Evolutionary conservation across 2,329 filamentous ascomycete species (phyloP).

Genomic region (Alternaria dauci): DNA sequence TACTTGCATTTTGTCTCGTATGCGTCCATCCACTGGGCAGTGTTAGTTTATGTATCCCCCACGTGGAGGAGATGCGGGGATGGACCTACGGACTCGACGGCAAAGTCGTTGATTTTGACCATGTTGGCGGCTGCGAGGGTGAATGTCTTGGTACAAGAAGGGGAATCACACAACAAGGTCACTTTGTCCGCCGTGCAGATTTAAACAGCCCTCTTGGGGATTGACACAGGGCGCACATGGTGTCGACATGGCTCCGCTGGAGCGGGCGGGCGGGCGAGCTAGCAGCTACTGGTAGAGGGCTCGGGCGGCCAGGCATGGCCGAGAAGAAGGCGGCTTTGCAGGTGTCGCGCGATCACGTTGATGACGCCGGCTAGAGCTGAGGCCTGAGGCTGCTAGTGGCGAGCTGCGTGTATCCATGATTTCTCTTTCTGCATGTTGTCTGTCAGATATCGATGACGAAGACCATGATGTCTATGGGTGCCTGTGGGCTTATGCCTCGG

Average conservation of each 20-base stretch:
- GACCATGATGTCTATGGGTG: not conserved
- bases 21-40: constrained; percentile 64
- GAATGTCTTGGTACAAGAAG: not conserved
- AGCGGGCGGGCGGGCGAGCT: constrained; percentile 21
- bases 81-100: constrained; percentile 71
- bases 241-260: constrained; percentile 13
- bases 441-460: constrained; percentile 10
- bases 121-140: constrained; percentile 48
- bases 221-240: constrained; percentile 30
- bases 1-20: constrained; percentile 62
- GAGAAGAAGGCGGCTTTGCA: constrained; percentile 1
- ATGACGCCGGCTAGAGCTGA: not conserved
- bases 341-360: constrained; percentile 5
- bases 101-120: constrained; percentile 69
- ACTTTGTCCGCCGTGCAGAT: not conserved
- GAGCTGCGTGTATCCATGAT: not conserved
- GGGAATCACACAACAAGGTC: too few relatives aligned
- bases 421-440: not conserved
- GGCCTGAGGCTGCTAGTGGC: not conserved
- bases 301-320: constrained; percentile 5
- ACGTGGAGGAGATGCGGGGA: constrained; percentile 29
- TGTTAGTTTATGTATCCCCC: constrained; percentile 18
- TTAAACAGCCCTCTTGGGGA: not conserved
- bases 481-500: constrained; percentile 26
- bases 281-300: constrained; percentile 10